Percentiles rank a stretch among this genome's conserved stretches.
phyloP scores from a whole-genome alignment of 495 filamentous ascomycete genomes.

The Aspergillus baeticus region DNA sequence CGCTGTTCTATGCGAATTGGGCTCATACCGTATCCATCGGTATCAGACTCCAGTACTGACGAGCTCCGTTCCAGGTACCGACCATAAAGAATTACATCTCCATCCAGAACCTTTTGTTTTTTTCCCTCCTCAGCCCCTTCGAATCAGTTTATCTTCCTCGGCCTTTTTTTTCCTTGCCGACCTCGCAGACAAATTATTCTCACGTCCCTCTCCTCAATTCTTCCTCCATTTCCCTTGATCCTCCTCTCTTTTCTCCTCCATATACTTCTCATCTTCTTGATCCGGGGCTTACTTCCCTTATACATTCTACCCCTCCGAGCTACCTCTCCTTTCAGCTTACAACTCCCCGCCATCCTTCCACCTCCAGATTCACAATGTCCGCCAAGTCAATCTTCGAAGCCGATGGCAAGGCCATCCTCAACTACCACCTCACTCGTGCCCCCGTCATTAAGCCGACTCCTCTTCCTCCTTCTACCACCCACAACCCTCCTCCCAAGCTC shows the following conservation, averaged over 20 bases:
- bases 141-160: constrained; percentile 10
- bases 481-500: constrained; percentile 90
- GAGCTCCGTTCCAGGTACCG: constrained; percentile 2
- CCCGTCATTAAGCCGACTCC: constrained; percentile 97
- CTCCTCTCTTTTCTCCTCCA: constrained; percentile 9
- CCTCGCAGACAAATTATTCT: constrained; percentile 14
- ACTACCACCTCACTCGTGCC: constrained; percentile 99
- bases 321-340: constrained; percentile 14
- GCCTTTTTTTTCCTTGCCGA: constrained; percentile 12
- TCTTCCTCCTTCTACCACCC: constrained; percentile 77
- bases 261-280: constrained; percentile 38
- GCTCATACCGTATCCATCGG: constrained; percentile 9
- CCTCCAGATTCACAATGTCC: constrained; percentile 64
- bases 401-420: constrained; percentile 99
- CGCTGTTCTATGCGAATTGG: neutral
- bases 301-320: constrained; percentile 12
- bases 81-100: constrained; percentile 1
- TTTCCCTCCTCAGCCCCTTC: constrained; percentile 13
- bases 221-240: constrained; percentile 5
- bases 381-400: constrained; percentile 98
- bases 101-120: constrained; percentile 6
- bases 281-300: constrained; percentile 24
- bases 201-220: neutral
- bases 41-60: constrained; percentile 3
- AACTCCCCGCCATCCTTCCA: constrained; percentile 9